Evolutionary conservation across 371 early-diverging fungal species (phyloP), one percentile per base, ranked within the genome.

Genomic region (Actinomortierella ambigua): DNA sequence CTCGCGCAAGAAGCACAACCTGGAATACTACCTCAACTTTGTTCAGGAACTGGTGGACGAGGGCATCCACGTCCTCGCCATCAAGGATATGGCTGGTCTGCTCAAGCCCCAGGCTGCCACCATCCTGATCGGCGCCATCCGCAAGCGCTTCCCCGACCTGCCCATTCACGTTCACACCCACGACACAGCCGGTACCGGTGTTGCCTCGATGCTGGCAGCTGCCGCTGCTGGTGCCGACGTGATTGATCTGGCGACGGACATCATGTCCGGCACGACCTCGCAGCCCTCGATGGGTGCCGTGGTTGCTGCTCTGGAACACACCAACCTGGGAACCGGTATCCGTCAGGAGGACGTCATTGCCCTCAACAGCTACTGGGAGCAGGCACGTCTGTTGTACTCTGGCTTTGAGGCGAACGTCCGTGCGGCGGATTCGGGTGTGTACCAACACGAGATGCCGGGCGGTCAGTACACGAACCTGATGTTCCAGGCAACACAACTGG

Each of bases 61-160:
- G 59, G 96, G 95, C 54, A 96, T 96, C 75, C 96, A 97, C 62
- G 90, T 97, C 61, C 76, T 97, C 28, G 94, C 88, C 44, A 96
- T 97, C 78, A 97, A 97, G 82, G 98, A 97, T 69, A 97, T 97
- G 98, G 98, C 98, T 53, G 98, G 97, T 58, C 82, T 97, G 23
- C 84, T 97, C 59, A 96, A 95, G 81, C 98, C 98, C 15, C 79
- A 85, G 20, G 95, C 96, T 8, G 95, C 98, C 43, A 89, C 77
- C 43, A 60, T 94, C 26, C 77, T 97, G 42, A 76, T 97, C 26
- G 85, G 91, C 20, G 84, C 93, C 54, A 91, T 97, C 69, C 88
- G 98, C 55, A 77, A 84, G 61, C 85, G 85, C 52, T 93, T 92
- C 85, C 98, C 96, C n/a, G 85, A 92, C 58, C 80, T 97, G 20